Percentiles rank a stretch among this genome's conserved stretches.
These are phyloP conservation scores for Solanum microdontum DNA, from an alignment of 257 asterid species.

Conservation along the genomic window DNA sequence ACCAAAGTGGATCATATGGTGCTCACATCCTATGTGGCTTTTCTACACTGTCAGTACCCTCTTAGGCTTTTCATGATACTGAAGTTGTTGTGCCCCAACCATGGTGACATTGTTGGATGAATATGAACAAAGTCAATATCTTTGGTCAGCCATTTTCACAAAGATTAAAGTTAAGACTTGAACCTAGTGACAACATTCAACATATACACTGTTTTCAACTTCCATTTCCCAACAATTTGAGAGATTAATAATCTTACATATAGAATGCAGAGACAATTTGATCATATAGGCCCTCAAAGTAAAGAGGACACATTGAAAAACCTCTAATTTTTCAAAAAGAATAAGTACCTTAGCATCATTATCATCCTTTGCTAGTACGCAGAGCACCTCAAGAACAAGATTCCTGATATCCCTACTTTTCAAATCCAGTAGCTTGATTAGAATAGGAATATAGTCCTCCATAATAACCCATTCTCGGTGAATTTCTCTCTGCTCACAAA, in stretches of 20 bases:
- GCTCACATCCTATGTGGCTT: background rate
- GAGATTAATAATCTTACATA: background rate
- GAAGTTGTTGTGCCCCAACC: background rate
- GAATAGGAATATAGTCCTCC: constrained; percentile 48
- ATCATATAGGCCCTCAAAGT: background rate
- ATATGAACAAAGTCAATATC: background rate
- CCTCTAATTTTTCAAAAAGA: background rate
- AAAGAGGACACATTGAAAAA: background rate
- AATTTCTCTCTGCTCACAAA: constrained; percentile 46
- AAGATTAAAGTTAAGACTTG: background rate
- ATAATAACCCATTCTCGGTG: constrained; percentile 53
- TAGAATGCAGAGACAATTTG: background rate
- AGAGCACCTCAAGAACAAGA: constrained; percentile 37
- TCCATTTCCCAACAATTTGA: background rate
- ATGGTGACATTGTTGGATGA: background rate
- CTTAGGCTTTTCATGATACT: background rate
- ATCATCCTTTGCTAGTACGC: constrained; percentile 41
- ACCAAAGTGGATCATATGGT: background rate
- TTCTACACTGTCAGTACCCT: background rate
- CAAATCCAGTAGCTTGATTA: constrained; percentile 28
- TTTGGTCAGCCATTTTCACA: background rate
- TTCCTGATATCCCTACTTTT: constrained; percentile 42
- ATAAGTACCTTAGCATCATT: constrained; percentile 46
- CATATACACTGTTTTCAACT: background rate
- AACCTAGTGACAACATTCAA: background rate